Evolutionary conservation across 306 rosid genomes (phyloP), one percentile per base, ranked within the genome.

Genomic region (Rosa lucieae): DNA sequence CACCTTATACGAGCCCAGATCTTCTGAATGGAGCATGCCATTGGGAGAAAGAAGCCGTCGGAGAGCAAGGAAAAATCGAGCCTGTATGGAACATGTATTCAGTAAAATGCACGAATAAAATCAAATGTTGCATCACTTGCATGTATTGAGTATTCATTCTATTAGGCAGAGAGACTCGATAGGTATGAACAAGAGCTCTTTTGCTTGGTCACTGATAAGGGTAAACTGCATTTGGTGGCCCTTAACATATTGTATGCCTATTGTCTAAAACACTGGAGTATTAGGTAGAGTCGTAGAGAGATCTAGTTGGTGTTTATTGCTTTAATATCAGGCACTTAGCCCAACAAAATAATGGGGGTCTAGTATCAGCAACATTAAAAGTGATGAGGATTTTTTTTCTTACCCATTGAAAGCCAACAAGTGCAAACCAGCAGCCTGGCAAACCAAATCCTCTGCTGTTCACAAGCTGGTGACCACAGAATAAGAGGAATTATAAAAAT

Each of bases 21-120:
- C 72, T 8, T 68, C 72, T 39, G 23, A 0, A 10, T 40, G 51
- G 6, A 68, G 72, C 72, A 68, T 68, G 32, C 72, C 72, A 42
- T 42, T 42, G 9, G 72, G 72, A 68, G 72, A 68, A 40, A 68
- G 35, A 68, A 68, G 51, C 72, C 72, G 72, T 23, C 72, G 72
- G 51, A 68, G 72, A 20, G 72, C 72, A 10, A 68, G 43, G 72
- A 68, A 17, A 68, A 68, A 68, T 68, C 72, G 72, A 68, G 32
- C 72, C 72, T 68, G 72, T 18, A 68, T 20, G 14, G 42, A 68
- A 68, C 49, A 18, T 68, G 72, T 10, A 18, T 67, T 68, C 72
- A 68, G 51, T 15, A 2, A 15, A 37, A 66, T 66, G 71, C 20
- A 66, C 8, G 15, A 12, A 5, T 2, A 13, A 32, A 32, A 56